Base-by-base conservation (phyloP, 2,329 filamentous ascomycete genomes). In the Neofusicoccum sp. region DNA sequence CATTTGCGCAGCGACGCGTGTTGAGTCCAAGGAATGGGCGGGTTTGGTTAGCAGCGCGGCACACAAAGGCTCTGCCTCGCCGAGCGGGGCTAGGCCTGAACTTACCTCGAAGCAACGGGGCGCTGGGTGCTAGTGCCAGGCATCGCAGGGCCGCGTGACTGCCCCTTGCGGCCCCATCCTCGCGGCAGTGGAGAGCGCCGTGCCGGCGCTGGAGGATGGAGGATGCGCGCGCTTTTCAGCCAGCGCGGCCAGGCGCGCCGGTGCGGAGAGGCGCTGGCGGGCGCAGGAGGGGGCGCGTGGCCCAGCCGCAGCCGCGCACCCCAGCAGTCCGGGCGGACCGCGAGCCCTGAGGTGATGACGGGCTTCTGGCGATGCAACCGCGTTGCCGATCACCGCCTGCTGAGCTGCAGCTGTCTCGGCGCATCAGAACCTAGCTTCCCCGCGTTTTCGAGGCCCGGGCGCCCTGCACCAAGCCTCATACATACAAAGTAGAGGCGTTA, bases 111-210 rank as follows among this genome's bases (percentile, higher is more conserved):
- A 48, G 56, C 43, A 58, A 45, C 28, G 44, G 38, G 53, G 28
- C 28, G 40, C 41, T 56, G 51, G 51, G 38, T 36, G 41, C 36
- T 40, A 40, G 51, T 56, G 51, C 43, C 51, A 56, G 51, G 51
- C 40, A 56, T 43, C 34, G 26, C 51, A 56, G 26, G 45, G 45
- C 45, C 45, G 45, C 45, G 44, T 49, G 45, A 49, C 44, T 60
- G 57, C 44, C 47, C 57, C 57, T 60, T 41, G 47, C 57, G 57
- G 57, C 57, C 44, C 57, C 57, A 60, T 51, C 57, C 34, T 43
- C 47, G 57, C 56, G 45, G 56, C 56, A 26, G 56, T 54, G 49
- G 49, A 41, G 49, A 54, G 49, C 49, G 36, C 49, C 49, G 49
- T 54, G 9, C 49, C 56, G 56, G 44, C 31, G 56, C 24, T 20